phyloP scores from a whole-genome alignment of 2,329 filamentous ascomycete species.

The Aspergillus floridensis region DNA sequence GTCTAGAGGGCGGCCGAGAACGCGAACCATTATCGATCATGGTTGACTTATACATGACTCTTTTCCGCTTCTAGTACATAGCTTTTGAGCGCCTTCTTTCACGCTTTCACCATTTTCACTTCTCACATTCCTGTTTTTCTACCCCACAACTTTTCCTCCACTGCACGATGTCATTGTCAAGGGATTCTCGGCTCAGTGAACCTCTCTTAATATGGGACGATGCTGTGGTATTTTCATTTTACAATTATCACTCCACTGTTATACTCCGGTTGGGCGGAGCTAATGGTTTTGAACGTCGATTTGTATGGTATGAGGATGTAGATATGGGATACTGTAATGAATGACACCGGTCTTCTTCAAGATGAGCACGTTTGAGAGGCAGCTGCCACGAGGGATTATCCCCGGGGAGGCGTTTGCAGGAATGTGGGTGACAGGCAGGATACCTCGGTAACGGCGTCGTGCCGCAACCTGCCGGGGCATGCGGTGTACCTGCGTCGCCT shows the following conservation, averaged over 20 bases:
- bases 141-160: not conserved
- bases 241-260: conserved; percentile 1
- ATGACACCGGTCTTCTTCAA: conserved; percentile 4
- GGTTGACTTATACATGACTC: not conserved
- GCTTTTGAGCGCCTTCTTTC: conserved; percentile 4
- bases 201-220: not conserved
- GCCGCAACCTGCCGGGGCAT: not conserved
- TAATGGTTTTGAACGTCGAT: conserved; percentile 8
- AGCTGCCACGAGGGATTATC: not conserved
- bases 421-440: not conserved
- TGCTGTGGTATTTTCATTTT: not conserved
- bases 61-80: conserved; percentile 6
- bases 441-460: not conserved
- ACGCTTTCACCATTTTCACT: not conserved
- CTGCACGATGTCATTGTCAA: not conserved
- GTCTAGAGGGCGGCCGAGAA: conserved; percentile 26
- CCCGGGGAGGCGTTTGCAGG: not conserved
- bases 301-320: conserved; percentile 20
- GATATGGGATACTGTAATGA: conserved; percentile 25
- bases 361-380: not conserved
- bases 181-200: not conserved
- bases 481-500: not conserved
- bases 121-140: not conserved
- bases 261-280: conserved; percentile 7
- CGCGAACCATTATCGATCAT: not conserved